A percentile compares a stretch with the other conserved stretches of the same genome.
Evolutionary conservation across 768 basidiomycete genomes (phyloP).

Genomic region (Termitomyces sp.): DNA sequence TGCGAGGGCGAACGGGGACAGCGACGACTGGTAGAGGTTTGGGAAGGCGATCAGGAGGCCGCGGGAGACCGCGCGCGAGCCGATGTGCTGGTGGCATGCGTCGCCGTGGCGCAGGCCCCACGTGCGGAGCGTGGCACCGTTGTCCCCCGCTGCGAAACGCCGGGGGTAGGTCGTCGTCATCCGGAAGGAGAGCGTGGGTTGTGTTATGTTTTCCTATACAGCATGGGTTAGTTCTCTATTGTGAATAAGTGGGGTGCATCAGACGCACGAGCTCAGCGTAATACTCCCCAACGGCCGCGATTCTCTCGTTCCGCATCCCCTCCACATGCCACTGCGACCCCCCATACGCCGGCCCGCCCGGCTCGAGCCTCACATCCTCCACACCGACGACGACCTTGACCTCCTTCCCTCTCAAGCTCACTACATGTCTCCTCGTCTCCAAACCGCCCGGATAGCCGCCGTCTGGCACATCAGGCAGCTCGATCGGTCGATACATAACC

Average conservation of each 20-base stretch:
- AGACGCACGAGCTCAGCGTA: slow-evolving; percentile 32
- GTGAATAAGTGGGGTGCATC: background rate
- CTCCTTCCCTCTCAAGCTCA: slow-evolving; percentile 29
- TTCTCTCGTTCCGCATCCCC: slow-evolving; percentile 47
- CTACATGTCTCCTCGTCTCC: slow-evolving; percentile 31
- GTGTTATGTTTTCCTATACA: slow-evolving; percentile 36
- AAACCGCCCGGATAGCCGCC: slow-evolving; percentile 40
- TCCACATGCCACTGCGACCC: slow-evolving; percentile 43
- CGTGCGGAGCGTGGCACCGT: slow-evolving; percentile 38
- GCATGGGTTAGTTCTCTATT: background rate
- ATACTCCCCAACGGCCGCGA: slow-evolving; percentile 41
- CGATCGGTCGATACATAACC: slow-evolving; percentile 35
- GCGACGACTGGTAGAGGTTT: slow-evolving; percentile 48
- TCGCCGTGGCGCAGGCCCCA: slow-evolving; percentile 46
- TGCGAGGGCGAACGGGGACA: slow-evolving; percentile 30
- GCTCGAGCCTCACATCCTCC: slow-evolving; percentile 31
- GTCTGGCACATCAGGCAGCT: slow-evolving; percentile 37
- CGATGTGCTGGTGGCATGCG: slow-evolving; percentile 43
- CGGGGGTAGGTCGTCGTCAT: slow-evolving; percentile 46
- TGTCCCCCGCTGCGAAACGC: slow-evolving; percentile 37
- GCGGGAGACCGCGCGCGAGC: slow-evolving; percentile 26
- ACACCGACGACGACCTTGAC: slow-evolving; percentile 39
- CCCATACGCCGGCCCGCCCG: slow-evolving; percentile 24
- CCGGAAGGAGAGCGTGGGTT: slow-evolving; percentile 34
- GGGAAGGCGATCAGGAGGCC: slow-evolving; percentile 44